These are phyloP conservation scores for Pseudopithomyces maydicus DNA, from an alignment of 2,329 filamentous ascomycete genomes.

Conservation along the genomic window DNA sequence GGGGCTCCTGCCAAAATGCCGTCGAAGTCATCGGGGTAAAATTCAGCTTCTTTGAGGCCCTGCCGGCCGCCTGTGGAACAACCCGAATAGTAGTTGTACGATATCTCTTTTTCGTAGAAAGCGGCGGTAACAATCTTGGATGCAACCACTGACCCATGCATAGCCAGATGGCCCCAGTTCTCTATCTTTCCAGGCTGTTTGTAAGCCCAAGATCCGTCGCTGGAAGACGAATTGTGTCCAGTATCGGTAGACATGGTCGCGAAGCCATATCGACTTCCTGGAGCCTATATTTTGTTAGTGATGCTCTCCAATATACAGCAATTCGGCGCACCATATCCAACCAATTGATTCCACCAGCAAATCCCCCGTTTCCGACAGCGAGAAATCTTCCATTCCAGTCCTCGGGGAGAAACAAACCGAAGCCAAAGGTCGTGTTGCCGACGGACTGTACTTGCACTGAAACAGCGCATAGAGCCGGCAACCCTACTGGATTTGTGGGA, in stretches of 20 bases:
- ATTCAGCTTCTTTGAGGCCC: conserved; percentile 60
- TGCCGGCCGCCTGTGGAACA: conserved; percentile 66
- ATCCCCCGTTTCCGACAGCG: conserved; percentile 54
- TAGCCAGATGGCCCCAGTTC: conserved; percentile 46
- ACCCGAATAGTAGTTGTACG: conserved; percentile 61
- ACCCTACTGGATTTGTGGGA: conserved; percentile 43
- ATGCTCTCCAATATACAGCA: no score
- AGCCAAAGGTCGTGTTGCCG: conserved; percentile 42
- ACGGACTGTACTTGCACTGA: conserved; percentile 44
- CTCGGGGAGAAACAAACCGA: conserved; percentile 47
- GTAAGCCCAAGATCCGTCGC: conserved; percentile 46
- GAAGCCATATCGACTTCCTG: conserved; percentile 47
- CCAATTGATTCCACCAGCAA: conserved; percentile 55
- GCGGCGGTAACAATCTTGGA: conserved; percentile 54
- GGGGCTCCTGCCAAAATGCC: conserved; percentile 61
- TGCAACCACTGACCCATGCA: conserved; percentile 56
- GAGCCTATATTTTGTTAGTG: conserved; percentile 18
- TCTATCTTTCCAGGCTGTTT: conserved; percentile 42
- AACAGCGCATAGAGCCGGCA: conserved; percentile 47
- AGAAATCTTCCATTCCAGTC: conserved; percentile 45
- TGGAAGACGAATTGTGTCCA: conserved; percentile 48
- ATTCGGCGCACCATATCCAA: conserved; percentile 50
- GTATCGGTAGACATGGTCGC: conserved; percentile 53
- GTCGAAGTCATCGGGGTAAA: conserved; percentile 62
- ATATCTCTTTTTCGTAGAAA: conserved; percentile 54